A percentile compares a stretch with the other conserved stretches of the same genome.
These are phyloP conservation scores for Escovopsis weberi DNA, from an alignment of 2,329 filamentous ascomycete species.

Conservation along the genomic window DNA sequence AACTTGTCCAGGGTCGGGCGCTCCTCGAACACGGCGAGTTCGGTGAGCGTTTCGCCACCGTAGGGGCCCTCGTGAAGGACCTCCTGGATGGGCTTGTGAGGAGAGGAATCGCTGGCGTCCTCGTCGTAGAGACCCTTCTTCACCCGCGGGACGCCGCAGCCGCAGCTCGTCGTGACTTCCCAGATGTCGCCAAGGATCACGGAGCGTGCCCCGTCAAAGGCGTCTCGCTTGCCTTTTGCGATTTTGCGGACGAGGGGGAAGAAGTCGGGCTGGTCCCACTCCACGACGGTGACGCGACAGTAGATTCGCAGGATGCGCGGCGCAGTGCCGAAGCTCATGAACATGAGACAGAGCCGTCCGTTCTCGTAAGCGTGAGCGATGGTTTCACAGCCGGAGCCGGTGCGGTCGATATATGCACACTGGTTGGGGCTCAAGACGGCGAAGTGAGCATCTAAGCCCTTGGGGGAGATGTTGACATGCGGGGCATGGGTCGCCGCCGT, in stretches of 20 bases:
- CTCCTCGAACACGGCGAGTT: constrained; percentile 32
- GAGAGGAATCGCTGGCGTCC: not conserved
- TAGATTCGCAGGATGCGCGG: constrained; percentile 53
- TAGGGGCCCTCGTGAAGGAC: constrained; percentile 12
- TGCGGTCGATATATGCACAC: constrained; percentile 60
- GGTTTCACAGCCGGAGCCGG: constrained; percentile 62
- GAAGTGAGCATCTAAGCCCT: constrained; percentile 52
- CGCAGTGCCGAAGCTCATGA: constrained; percentile 46
- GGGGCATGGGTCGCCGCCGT: constrained; percentile 52
- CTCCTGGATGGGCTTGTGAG: constrained; percentile 8
- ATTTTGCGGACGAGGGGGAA: constrained; percentile 29
- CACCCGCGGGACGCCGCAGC: constrained; percentile 46
- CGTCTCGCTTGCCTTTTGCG: constrained; percentile 19
- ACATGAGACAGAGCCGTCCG: constrained; percentile 59
- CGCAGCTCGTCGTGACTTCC: constrained; percentile 53
- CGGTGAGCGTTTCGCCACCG: constrained; percentile 14
- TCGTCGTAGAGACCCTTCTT: constrained; percentile 22
- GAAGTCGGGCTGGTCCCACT: constrained; percentile 41
- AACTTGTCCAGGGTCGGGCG: constrained; percentile 41
- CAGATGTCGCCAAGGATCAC: constrained; percentile 48
- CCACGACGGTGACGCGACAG: constrained; percentile 43
- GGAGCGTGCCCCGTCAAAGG: constrained; percentile 37
- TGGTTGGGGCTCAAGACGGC: constrained; percentile 41
- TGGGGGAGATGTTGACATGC: constrained; percentile 66
- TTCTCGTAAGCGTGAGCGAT: constrained; percentile 66